phyloP scores from a whole-genome alignment of 2,329 filamentous ascomycete species.

The Decorospora gaudefroyi region DNA sequence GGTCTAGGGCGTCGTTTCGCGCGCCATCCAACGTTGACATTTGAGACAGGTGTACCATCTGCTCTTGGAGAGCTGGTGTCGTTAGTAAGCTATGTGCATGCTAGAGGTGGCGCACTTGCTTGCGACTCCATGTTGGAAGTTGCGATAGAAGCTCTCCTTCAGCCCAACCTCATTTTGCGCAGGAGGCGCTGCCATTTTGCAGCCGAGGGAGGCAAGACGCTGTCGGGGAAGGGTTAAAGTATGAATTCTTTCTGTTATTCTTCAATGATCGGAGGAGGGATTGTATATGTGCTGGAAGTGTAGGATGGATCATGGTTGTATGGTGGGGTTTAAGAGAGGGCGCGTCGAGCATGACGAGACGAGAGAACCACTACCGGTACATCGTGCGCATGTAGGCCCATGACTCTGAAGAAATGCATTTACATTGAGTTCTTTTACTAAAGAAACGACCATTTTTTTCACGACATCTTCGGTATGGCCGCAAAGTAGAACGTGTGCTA shows the following conservation, averaged over 20 bases:
- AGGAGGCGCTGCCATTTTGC: slow-evolving; percentile 18
- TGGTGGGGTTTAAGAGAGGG: slow-evolving; percentile 4
- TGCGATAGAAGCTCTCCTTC: slow-evolving; percentile 82
- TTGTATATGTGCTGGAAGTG: too few species aligned
- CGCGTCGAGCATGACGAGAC: neutral
- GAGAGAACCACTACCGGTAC: too few species aligned
- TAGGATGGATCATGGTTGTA: too few species aligned
- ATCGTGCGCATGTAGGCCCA: too few species aligned
- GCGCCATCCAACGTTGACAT: slow-evolving; percentile 70
- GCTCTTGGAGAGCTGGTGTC: slow-evolving; percentile 70
- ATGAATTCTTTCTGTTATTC: too few species aligned
- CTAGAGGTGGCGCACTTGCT: slow-evolving; percentile 53
- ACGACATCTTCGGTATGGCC: too few species aligned
- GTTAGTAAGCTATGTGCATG: too few species aligned
- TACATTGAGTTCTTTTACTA: too few species aligned
- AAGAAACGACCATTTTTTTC: too few species aligned
- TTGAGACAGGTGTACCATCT: slow-evolving; percentile 70
- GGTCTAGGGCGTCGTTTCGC: slow-evolving; percentile 78
- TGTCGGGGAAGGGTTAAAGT: too few species aligned
- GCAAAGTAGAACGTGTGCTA: too few species aligned
- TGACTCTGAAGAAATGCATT: neutral
- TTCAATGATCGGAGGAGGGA: too few species aligned
- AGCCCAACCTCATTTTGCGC: slow-evolving; percentile 43
- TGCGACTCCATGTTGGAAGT: slow-evolving; percentile 76
- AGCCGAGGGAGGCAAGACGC: neutral